Evolutionary conservation across 768 basidiomycete genomes (phyloP).

Genomic region (Russula emetica): DNA sequence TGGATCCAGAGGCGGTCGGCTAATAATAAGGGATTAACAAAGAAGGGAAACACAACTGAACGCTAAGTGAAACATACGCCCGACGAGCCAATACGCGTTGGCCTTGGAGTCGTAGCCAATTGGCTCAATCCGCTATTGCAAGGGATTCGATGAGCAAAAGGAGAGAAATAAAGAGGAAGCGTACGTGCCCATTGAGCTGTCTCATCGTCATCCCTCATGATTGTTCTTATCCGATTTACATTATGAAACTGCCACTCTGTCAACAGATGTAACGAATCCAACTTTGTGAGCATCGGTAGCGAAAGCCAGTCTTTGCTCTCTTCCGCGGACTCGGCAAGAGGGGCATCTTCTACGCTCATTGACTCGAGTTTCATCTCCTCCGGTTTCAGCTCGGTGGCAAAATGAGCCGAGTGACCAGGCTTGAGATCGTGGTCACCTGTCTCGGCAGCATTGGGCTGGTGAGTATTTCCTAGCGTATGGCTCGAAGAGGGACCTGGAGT

Average conservation of each 20-base stretch:
- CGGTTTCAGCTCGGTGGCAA: background rate
- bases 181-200: constrained; percentile 67
- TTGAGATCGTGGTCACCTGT: background rate
- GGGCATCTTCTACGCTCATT: constrained; percentile 12
- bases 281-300: constrained; percentile 64
- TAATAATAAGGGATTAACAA: constrained; percentile 31
- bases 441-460: background rate
- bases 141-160: constrained; percentile 12
- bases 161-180: background rate
- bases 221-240: constrained; percentile 56
- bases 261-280: constrained; percentile 68
- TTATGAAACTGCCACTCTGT: constrained; percentile 89
- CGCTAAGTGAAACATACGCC: constrained; percentile 45
- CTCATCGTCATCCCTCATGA: constrained; percentile 80
- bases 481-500: constrained; percentile 12
- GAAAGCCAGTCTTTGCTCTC: constrained; percentile 64
- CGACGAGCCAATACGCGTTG: constrained; percentile 85
- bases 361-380: constrained; percentile 18
- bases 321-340: constrained; percentile 29
- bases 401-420: background rate
- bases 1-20: constrained; percentile 87
- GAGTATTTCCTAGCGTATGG: background rate
- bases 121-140: constrained; percentile 69
- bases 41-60: background rate
- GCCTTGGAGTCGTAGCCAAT: constrained; percentile 75